A percentile compares a stretch with the other conserved stretches of the same genome.
phyloP scores from a whole-genome alignment of 1,139 yeast species.

The Debaryomycetaceae sp. region DNA sequence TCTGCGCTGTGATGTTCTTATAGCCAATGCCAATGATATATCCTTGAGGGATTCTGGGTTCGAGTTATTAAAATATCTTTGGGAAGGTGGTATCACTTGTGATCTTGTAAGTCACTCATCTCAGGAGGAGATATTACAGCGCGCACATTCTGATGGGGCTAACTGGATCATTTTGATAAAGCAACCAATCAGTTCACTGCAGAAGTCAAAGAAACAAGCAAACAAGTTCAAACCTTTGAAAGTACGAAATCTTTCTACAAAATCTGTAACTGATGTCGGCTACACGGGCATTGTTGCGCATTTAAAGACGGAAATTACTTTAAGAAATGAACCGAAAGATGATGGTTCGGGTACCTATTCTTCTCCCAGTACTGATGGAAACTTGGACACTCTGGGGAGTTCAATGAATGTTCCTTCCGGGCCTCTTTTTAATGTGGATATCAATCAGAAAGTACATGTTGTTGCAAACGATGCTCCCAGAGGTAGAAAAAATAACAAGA shows the following conservation, averaged over 20 bases:
- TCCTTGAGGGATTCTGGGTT: constrained; percentile 57
- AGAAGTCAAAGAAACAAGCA: constrained; percentile 30
- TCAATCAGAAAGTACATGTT: constrained; percentile 56
- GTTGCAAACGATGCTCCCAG: constrained; percentile 72
- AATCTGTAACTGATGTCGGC: constrained; percentile 68
- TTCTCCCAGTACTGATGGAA: constrained; percentile 3
- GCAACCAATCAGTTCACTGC: constrained; percentile 40
- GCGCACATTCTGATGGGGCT: constrained; percentile 67
- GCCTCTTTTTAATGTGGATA: constrained; percentile 36
- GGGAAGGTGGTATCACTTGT: constrained; percentile 71
- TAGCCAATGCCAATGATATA: constrained; percentile 61
- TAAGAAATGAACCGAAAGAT: constrained; percentile 11
- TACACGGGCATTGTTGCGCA: constrained; percentile 57
- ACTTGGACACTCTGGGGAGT: constrained; percentile 2
- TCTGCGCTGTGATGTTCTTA: constrained; percentile 72
- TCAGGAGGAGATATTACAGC: constrained; percentile 66
- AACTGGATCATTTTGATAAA: constrained; percentile 74
- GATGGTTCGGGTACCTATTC: constrained; percentile 4
- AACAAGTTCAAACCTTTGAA: constrained; percentile 65
- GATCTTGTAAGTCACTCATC: constrained; percentile 56
- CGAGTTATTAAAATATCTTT: constrained; percentile 57
- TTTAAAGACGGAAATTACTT: constrained; percentile 44
- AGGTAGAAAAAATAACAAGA: constrained; percentile 68
- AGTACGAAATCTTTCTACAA: constrained; percentile 57
- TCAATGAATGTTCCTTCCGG: constrained; percentile 6